Percentiles rank a stretch among this genome's conserved stretches.
phyloP scores from a whole-genome alignment of 805 yeast genomes.

The Saccharomycopsis schoenii region DNA sequence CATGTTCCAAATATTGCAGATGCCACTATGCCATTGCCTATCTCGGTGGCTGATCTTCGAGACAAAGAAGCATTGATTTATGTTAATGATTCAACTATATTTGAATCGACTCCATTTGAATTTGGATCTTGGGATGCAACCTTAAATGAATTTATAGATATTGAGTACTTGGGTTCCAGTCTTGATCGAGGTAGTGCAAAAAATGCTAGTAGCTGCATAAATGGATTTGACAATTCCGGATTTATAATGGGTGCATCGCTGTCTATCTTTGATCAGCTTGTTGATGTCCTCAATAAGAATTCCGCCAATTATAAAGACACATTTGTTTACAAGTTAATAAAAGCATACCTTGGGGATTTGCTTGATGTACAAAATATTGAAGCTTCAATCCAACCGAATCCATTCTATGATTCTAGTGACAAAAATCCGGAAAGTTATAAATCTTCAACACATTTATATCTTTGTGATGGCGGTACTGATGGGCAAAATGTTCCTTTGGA shows the following conservation, averaged over 20 bases:
- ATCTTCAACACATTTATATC: constrained; percentile 19
- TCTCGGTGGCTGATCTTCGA: constrained; percentile 48
- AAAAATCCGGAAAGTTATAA: constrained; percentile 27
- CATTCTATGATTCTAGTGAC: constrained; percentile 21
- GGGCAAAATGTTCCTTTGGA: constrained; percentile 44
- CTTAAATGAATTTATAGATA: constrained; percentile 51
- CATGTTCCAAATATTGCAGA: constrained; percentile 48
- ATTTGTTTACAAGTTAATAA: background rate
- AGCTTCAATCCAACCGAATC: constrained; percentile 42
- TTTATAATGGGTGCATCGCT: constrained; percentile 79
- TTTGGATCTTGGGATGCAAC: constrained; percentile 86
- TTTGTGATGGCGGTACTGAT: constrained; percentile 60
- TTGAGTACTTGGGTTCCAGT: constrained; percentile 61
- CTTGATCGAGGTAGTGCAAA: constrained; percentile 59
- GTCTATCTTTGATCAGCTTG: constrained; percentile 47
- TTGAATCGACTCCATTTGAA: constrained; percentile 44
- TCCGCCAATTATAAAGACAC: background rate
- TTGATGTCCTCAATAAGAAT: background rate
- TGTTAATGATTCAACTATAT: constrained; percentile 40
- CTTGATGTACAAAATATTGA: constrained; percentile 37
- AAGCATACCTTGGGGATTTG: background rate
- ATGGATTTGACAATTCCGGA: constrained; percentile 70
- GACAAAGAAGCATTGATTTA: constrained; percentile 33
- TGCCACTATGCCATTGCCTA: constrained; percentile 63
- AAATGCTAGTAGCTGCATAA: constrained; percentile 37